These are phyloP conservation scores for Hyphochytrium catenoides DNA, from an alignment of 352 stramenopile species.

Conservation along the genomic window DNA sequence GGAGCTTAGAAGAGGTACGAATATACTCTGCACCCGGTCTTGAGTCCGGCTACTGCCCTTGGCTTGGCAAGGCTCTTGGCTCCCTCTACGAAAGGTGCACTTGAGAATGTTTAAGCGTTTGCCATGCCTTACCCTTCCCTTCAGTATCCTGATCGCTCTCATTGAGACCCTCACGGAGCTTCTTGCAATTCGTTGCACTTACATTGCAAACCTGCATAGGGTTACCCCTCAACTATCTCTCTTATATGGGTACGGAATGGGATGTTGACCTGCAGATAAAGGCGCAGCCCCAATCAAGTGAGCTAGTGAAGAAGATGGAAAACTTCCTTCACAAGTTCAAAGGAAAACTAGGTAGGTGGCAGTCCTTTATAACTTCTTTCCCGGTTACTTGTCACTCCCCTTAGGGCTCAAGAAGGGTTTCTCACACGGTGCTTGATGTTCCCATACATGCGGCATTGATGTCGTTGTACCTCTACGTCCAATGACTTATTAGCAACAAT, in stretches of 20 bases:
- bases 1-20: conserved; percentile 18
- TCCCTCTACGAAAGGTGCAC: no score
- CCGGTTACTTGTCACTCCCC: background rate
- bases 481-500: conserved; percentile 14
- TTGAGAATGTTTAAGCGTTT: no score
- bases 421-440: background rate
- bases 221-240: conserved; percentile 37
- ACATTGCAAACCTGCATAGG: no score
- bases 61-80: background rate
- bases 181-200: no score
- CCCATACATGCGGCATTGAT: background rate
- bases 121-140: no score
- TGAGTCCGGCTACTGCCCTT: no score
- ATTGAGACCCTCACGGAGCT: no score
- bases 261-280: conserved; percentile 11
- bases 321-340: conserved; percentile 22
- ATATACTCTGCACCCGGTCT: no score
- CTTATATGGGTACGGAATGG: conserved; percentile 42
- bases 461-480: background rate
- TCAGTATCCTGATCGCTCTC: no score
- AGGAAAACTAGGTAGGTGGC: conserved; percentile 12
- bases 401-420: conserved; percentile 1
- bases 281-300: no score
- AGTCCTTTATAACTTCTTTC: background rate
- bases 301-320: conserved; percentile 18